Evolutionary conservation across 257 asterid species (phyloP), one percentile per base, ranked within the genome.

Genomic region (Nicotiana benthamiana): DNA sequence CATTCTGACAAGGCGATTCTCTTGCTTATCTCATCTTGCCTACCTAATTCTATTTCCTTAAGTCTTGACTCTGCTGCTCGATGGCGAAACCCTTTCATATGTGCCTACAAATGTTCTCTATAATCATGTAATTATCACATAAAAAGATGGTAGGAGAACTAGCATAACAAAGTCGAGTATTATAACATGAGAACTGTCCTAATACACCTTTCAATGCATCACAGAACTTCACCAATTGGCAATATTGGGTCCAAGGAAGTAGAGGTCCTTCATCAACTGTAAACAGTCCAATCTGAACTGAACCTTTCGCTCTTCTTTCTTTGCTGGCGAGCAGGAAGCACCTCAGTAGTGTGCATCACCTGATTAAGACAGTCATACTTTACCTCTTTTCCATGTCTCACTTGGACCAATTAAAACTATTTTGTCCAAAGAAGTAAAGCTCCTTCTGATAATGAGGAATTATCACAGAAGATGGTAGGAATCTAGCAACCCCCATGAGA

Each of bases 31-130:
- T 90, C 92, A 74, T 80, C 82, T 80, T 65, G 86, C 82, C 80
- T 80, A 5, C 83, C 79, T 52, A 85, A 77, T 83, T 90, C 92
- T 81, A 83, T 86, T 83, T 85, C 91, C 82, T 81, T 87, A 48
- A 77, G 83, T 85, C 82, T 90, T 26, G 83, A 79, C 76, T 87
- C 95, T 6, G 92, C 90, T 18, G 88, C 83, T 70, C 57, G 82
- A 83, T 91, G 97, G 81, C 92, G 89, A 3, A 91, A 86, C 67
- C 92, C 93, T 83, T 83, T 87, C 43, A 89, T 68, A 85, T 90
- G 97, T 34, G 89, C 82, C 97, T 90, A 83, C 54, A 75, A 62
- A 81, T 32, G 32, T 20, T 28, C 46, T 75, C 27, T 17, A 66
- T 63, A 52, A 48, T 82, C 17, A 72, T 51, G 53, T 6, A 77